Evolutionary conservation across 495 filamentous ascomycete genomes (phyloP).

Genomic region (Penicillium verhagenii): DNA sequence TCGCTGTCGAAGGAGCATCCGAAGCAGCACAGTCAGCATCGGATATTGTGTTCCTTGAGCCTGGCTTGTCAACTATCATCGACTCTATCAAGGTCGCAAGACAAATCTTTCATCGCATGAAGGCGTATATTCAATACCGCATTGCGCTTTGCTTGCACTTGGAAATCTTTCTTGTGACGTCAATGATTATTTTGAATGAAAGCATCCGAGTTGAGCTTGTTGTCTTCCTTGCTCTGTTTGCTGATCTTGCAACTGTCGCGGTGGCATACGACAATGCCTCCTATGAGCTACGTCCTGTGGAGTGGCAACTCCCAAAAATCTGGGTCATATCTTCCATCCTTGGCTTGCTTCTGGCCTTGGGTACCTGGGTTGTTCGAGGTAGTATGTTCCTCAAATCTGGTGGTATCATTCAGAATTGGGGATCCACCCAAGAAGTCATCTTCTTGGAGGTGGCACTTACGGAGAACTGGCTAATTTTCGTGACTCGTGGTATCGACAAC

Average conservation of each 20-base stretch:
- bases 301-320: conserved; percentile 77
- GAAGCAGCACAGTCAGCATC: conserved; percentile 73
- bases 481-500: conserved; percentile 64
- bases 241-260: conserved; percentile 71
- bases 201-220: conserved; percentile 65
- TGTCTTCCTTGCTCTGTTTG: conserved; percentile 73
- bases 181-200: conserved; percentile 73
- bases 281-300: conserved; percentile 65
- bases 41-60: conserved; percentile 74
- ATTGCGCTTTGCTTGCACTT: conserved; percentile 73
- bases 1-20: conserved; percentile 71
- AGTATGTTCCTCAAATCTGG: conserved; percentile 63
- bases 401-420: conserved; percentile 69
- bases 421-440: conserved; percentile 65
- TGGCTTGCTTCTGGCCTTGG: conserved; percentile 62
- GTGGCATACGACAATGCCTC: conserved; percentile 74
- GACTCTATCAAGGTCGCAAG: conserved; percentile 72
- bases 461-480: conserved; percentile 77
- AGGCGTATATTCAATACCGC: conserved; percentile 75
- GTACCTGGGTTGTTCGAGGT: conserved; percentile 68
- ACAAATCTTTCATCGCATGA: conserved; percentile 79
- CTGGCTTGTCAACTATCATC: conserved; percentile 71
- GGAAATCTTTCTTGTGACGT: conserved; percentile 71
- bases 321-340: conserved; percentile 69
- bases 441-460: conserved; percentile 71